phyloP scores from a whole-genome alignment of 1,139 yeast species.

The Casaregolazyma suthepensis region DNA sequence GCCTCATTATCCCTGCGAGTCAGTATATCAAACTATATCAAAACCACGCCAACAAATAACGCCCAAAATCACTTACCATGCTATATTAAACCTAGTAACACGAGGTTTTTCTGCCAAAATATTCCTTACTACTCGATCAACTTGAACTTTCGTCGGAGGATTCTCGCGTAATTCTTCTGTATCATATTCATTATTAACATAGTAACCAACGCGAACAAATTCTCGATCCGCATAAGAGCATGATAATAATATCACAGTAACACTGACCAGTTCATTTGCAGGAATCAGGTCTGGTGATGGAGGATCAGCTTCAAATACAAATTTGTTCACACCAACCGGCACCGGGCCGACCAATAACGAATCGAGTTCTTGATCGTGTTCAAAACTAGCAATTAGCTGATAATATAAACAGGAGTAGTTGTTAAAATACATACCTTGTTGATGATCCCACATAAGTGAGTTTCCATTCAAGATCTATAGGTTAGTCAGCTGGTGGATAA shows the following conservation, averaged over 20 bases:
- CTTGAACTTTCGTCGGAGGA: slow-evolving; percentile 91
- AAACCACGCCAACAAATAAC: slow-evolving; percentile 30
- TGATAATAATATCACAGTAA: slow-evolving; percentile 84
- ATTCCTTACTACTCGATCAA: slow-evolving; percentile 89
- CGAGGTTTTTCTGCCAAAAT: slow-evolving; percentile 96
- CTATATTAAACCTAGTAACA: slow-evolving; percentile 92
- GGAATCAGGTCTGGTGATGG: slow-evolving; percentile 95
- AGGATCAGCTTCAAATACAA: slow-evolving; percentile 89
- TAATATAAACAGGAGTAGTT: neutral
- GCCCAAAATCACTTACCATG: slow-evolving; percentile 51
- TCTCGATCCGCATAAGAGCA: slow-evolving; percentile 92
- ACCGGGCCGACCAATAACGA: slow-evolving; percentile 96
- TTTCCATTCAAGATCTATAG: slow-evolving; percentile 88
- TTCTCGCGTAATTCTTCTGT: slow-evolving; percentile 86
- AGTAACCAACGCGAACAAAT: slow-evolving; percentile 94
- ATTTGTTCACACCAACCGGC: slow-evolving; percentile 94
- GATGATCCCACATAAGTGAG: slow-evolving; percentile 95
- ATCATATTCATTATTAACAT: slow-evolving; percentile 94
- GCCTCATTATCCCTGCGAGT: slow-evolving; percentile 42
- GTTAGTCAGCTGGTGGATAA: neutral
- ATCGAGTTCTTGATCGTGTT: slow-evolving; percentile 95
- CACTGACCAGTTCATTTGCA: slow-evolving; percentile 89
- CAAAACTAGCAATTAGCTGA: slow-evolving; percentile 37
- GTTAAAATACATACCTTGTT: slow-evolving; percentile 42
- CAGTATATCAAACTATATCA: neutral